Percentiles rank a stretch among this genome's conserved stretches.
phyloP scores from a whole-genome alignment of 148 eudicot genomes.

The Limonium bicolor region DNA sequence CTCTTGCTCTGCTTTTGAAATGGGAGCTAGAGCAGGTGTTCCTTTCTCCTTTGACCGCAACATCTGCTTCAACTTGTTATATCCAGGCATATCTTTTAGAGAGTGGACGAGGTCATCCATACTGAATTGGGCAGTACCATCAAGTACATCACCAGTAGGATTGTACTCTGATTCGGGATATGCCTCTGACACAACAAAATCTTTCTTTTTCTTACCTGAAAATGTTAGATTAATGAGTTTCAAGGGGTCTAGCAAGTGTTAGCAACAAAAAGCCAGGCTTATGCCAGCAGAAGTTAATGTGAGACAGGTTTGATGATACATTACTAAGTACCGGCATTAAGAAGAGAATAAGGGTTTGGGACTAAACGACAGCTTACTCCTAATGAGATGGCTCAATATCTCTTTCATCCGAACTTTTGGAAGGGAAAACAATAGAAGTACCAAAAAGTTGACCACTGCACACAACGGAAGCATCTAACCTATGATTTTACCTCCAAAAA shows the following conservation, averaged over 20 bases:
- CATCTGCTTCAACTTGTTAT: constrained; percentile 36
- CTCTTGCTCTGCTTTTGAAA: constrained; percentile 54
- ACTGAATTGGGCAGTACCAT: constrained; percentile 51
- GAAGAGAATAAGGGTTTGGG: no score
- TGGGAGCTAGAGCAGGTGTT: constrained; percentile 45
- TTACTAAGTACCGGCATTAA: no score
- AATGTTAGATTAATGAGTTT: constrained; percentile 1
- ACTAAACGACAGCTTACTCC: no score
- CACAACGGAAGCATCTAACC: no score
- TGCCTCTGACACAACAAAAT: constrained; percentile 46
- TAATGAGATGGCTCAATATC: no score
- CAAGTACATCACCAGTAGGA: constrained; percentile 67
- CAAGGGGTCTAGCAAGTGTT: no score
- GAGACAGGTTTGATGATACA: no score
- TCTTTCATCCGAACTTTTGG: no score
- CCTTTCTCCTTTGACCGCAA: constrained; percentile 38
- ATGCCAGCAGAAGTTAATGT: no score
- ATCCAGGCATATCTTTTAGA: constrained; percentile 42
- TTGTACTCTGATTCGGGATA: constrained; percentile 87
- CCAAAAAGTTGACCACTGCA: no score
- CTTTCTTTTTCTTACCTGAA: constrained; percentile 54
- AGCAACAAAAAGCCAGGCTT: no score
- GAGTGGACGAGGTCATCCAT: constrained; percentile 67
- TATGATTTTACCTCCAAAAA: constrained; percentile 87
- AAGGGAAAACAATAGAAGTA: no score